Conservation (phyloP, 106 monocot species). For the Dioscorea zingiberensis region DNA sequence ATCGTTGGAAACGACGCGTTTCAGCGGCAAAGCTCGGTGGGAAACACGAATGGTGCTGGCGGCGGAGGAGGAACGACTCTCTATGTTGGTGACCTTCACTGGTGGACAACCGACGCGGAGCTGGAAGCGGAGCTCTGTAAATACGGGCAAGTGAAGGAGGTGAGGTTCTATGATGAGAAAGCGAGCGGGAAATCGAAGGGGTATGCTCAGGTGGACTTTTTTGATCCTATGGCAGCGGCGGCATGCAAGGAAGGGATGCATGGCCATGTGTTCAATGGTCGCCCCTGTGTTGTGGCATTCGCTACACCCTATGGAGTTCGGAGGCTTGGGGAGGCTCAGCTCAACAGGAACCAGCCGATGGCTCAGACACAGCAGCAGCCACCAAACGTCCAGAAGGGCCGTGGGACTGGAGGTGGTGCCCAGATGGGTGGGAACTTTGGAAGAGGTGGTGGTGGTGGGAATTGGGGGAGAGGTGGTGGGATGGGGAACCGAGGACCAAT, state of each 20-base stretch:
- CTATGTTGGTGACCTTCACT: slow-evolving; percentile 73
- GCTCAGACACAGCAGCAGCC: slow-evolving; percentile 20
- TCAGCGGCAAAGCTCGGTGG: not conserved
- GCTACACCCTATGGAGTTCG: slow-evolving; percentile 49
- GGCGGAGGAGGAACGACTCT: slow-evolving; percentile 34
- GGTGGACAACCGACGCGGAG: slow-evolving; percentile 93
- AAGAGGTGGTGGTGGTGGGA: slow-evolving; percentile 31
- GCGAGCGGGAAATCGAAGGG: slow-evolving; percentile 95
- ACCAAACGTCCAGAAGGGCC: slow-evolving; percentile 15
- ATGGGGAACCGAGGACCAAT: slow-evolving; percentile 55
- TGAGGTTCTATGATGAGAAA: slow-evolving; percentile 86
- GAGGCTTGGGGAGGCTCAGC: slow-evolving; percentile 54
- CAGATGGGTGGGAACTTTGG: slow-evolving; percentile 21
- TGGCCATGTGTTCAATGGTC: slow-evolving; percentile 67
- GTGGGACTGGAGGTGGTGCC: slow-evolving; percentile 21
- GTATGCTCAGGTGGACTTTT: slow-evolving; percentile 87
- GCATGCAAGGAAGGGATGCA: slow-evolving; percentile 86
- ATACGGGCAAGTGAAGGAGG: slow-evolving; percentile 79
- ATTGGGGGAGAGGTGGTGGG: slow-evolving; percentile 32
- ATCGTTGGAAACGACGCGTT: slow-evolving; percentile 13
- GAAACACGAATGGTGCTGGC: slow-evolving; percentile 2
- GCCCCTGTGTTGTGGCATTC: slow-evolving; percentile 71
- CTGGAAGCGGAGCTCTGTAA: slow-evolving; percentile 64
- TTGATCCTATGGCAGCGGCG: slow-evolving; percentile 47
- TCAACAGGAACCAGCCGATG: slow-evolving; percentile 40